Percentiles rank a stretch among this genome's conserved stretches.
Evolutionary conservation across 768 basidiomycete species (phyloP).

Genomic region (Leccinum pellstonianum): DNA sequence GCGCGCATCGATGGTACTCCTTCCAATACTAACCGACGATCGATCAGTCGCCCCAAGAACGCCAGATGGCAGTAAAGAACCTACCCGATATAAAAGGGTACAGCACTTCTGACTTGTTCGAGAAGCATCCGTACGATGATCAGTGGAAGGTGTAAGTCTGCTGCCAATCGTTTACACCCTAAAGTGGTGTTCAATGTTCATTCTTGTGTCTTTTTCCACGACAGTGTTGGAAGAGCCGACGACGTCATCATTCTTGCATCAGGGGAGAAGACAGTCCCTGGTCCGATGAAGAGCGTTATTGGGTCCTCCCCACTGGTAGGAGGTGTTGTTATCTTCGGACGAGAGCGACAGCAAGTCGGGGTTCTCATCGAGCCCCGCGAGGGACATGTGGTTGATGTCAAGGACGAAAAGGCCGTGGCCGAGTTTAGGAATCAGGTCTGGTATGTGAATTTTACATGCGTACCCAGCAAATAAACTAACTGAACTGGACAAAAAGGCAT

Average conservation of each 20-base stretch:
- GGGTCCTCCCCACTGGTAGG: slow-evolving; percentile 19
- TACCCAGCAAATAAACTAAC: neutral
- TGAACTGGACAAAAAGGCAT: slow-evolving; percentile 27
- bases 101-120: slow-evolving; percentile 43
- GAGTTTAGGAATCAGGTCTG: slow-evolving; percentile 33
- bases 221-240: slow-evolving; percentile 35
- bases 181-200: neutral
- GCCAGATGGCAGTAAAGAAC: slow-evolving; percentile 30
- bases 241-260: slow-evolving; percentile 33
- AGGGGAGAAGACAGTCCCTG: slow-evolving; percentile 26
- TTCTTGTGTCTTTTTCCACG: neutral
- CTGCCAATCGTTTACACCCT: accelerated
- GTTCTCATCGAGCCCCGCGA: slow-evolving; percentile 32
- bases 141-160: slow-evolving; percentile 36
- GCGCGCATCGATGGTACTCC: neutral
- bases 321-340: slow-evolving; percentile 36
- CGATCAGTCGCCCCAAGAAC: neutral
- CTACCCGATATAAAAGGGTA: slow-evolving; percentile 40
- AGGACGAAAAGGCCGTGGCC: slow-evolving; percentile 23
- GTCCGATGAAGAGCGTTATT: slow-evolving; percentile 29
- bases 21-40: neutral
- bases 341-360: slow-evolving; percentile 33
- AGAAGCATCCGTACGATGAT: slow-evolving; percentile 43
- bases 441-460: slow-evolving; percentile 10
- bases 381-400: slow-evolving; percentile 18